A percentile compares a stretch with the other conserved stretches of the same genome.
Evolutionary conservation across 805 yeast genomes (phyloP).

Genomic region (Candida montana): DNA sequence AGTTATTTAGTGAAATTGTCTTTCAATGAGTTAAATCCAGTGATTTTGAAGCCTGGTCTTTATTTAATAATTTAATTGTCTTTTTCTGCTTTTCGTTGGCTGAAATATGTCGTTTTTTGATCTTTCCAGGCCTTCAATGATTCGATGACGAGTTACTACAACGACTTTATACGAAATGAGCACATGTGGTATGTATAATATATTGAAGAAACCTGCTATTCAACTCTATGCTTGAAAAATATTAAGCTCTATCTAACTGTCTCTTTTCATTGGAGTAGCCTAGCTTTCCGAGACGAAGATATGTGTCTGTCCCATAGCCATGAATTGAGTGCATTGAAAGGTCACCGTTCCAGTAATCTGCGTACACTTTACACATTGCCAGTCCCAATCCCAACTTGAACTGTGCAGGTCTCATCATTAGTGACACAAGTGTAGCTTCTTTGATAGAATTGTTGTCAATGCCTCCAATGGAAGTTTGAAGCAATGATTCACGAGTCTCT

Average conservation of each 20-base stretch:
- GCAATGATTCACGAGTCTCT: conserved; percentile 27
- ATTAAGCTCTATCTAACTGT: conserved; percentile 66
- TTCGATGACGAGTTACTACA: too few relatives aligned
- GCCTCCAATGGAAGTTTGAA: conserved; percentile 38
- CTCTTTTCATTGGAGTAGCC: conserved; percentile 62
- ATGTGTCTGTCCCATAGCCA: conserved; percentile 90
- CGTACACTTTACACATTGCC: conserved; percentile 88
- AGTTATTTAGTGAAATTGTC: too few relatives aligned
- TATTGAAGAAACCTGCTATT: not conserved
- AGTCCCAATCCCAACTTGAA: conserved; percentile 80
- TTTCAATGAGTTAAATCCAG: too few relatives aligned
- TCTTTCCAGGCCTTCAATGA: too few relatives aligned
- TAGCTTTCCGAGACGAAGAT: conserved; percentile 69
- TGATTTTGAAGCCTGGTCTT: too few relatives aligned
- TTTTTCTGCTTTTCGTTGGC: too few relatives aligned
- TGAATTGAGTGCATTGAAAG: conserved; percentile 76
- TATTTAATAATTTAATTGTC: too few relatives aligned
- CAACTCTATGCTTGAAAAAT: not conserved
- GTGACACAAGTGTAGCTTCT: conserved; percentile 48
- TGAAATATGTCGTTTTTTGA: too few relatives aligned
- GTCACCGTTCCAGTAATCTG: conserved; percentile 96
- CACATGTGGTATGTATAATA: not conserved
- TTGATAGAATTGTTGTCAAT: conserved; percentile 26
- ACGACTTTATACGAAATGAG: too few relatives aligned
- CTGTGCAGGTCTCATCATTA: conserved; percentile 69